Conservation (phyloP, 2,329 filamentous ascomycete species). For the Trichoderma breve region DNA sequence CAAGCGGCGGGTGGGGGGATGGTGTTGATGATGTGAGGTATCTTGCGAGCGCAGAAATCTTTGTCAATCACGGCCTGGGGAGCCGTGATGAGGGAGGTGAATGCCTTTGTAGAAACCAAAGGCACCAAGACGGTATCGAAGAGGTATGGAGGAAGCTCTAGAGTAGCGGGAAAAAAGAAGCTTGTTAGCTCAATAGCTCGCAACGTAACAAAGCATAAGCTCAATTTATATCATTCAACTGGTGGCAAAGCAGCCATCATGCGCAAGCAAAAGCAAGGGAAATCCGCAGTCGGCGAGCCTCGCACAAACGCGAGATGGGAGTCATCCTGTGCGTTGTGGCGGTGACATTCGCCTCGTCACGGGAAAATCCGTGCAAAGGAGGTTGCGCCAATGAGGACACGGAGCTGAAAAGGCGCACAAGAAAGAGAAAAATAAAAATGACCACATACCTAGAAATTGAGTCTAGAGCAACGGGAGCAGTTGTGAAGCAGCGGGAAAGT, state of each 20-base stretch:
- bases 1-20: slow-evolving; percentile 54
- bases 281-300: neutral
- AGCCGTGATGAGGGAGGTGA: slow-evolving; percentile 54
- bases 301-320: neutral
- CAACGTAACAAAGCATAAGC: neutral
- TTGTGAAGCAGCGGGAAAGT: neutral
- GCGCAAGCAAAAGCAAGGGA: neutral
- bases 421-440: neutral
- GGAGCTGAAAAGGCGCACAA: neutral
- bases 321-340: slow-evolving; percentile 3
- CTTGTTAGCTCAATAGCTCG: neutral
- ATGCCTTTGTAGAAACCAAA: slow-evolving; percentile 69
- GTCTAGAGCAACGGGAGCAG: slow-evolving; percentile 1
- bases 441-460: slow-evolving; percentile 5
- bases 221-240: neutral
- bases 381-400: neutral
- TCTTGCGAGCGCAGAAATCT: slow-evolving; percentile 66
- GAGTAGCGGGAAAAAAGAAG: neutral
- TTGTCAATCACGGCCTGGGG: slow-evolving; percentile 62
- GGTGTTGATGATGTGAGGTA: slow-evolving; percentile 65
- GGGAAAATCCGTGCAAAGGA: neutral
- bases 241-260: neutral
- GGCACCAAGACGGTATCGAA: slow-evolving; percentile 40
- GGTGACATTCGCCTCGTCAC: slow-evolving; percentile 7
- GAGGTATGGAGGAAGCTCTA: neutral